These are phyloP conservation scores for Senna siamea DNA, from an alignment of 306 rosid genomes.

Conservation along the genomic window DNA sequence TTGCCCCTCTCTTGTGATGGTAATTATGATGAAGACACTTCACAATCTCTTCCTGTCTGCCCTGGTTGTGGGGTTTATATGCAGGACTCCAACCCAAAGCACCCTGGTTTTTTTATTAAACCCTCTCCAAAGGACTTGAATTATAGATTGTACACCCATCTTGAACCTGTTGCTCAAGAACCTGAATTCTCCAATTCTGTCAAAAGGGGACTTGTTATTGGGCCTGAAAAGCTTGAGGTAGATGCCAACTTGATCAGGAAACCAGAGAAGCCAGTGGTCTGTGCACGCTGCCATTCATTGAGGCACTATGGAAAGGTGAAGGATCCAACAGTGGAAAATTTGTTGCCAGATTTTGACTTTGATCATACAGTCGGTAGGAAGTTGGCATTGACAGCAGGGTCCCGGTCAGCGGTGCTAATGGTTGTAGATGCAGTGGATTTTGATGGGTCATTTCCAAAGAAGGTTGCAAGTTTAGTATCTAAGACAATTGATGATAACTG, in stretches of 20 bases:
- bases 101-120: constrained; percentile 80
- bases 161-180: constrained; percentile 60
- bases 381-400: constrained; percentile 59
- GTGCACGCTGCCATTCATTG: constrained; percentile 88
- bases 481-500: constrained; percentile 70
- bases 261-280: constrained; percentile 71
- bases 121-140: constrained; percentile 70
- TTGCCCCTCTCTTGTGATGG: constrained; percentile 75
- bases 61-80: constrained; percentile 92
- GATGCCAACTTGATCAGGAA: constrained; percentile 39
- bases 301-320: constrained; percentile 91
- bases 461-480: constrained; percentile 76
- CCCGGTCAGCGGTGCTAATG: constrained; percentile 80
- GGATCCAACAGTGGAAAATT: constrained; percentile 81
- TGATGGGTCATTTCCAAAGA: constrained; percentile 86
- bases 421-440: constrained; percentile 88
- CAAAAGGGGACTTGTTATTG: constrained; percentile 66
- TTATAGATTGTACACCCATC: constrained; percentile 58
- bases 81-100: constrained; percentile 72
- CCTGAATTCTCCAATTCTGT: constrained; percentile 72
- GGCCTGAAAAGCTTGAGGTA: constrained; percentile 45
- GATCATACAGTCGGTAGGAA: constrained; percentile 84
- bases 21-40: constrained; percentile 64
- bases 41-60: constrained; percentile 57
- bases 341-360: constrained; percentile 89